Percentiles rank a stretch among this genome's conserved stretches.
Conservation (phyloP, 2,329 filamentous ascomycete genomes). For the Neofusicoccum kwambonambiense region DNA sequence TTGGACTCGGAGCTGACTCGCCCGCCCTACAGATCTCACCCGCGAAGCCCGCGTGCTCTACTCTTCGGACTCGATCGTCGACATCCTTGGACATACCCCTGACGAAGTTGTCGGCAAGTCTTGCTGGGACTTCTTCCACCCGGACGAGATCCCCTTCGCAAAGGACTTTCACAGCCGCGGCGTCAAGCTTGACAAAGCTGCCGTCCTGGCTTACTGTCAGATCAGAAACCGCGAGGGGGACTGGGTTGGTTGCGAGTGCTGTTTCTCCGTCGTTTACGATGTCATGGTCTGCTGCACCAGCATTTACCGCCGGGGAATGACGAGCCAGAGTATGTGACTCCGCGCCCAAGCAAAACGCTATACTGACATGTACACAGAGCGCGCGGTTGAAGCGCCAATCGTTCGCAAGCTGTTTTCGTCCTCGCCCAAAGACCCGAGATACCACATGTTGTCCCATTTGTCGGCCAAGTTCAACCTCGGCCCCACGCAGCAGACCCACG, state of each 20-base stretch:
- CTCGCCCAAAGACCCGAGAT: slow-evolving; percentile 77
- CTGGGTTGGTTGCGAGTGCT: slow-evolving; percentile 82
- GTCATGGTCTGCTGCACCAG: slow-evolving; percentile 82
- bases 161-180: slow-evolving; percentile 70
- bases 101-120: slow-evolving; percentile 73
- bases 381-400: slow-evolving; percentile 73
- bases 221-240: slow-evolving; percentile 66
- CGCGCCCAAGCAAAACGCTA: neutral
- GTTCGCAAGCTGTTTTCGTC: slow-evolving; percentile 78
- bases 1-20: slow-evolving; percentile 19
- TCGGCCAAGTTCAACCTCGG: slow-evolving; percentile 72
- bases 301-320: slow-evolving; percentile 67
- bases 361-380: slow-evolving; percentile 53
- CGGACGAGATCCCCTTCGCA: slow-evolving; percentile 74
- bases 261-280: slow-evolving; percentile 86
- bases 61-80: slow-evolving; percentile 77
- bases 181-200: slow-evolving; percentile 77
- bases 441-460: slow-evolving; percentile 84
- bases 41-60: slow-evolving; percentile 77
- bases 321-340: slow-evolving; percentile 67
- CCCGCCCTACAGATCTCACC: slow-evolving; percentile 61
- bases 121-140: slow-evolving; percentile 84
- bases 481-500: slow-evolving; percentile 59
- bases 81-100: slow-evolving; percentile 78
- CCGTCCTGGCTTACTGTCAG: slow-evolving; percentile 76